These are phyloP conservation scores for Sarocladium oryzae DNA, from an alignment of 2,329 filamentous ascomycete genomes.

Conservation along the genomic window DNA sequence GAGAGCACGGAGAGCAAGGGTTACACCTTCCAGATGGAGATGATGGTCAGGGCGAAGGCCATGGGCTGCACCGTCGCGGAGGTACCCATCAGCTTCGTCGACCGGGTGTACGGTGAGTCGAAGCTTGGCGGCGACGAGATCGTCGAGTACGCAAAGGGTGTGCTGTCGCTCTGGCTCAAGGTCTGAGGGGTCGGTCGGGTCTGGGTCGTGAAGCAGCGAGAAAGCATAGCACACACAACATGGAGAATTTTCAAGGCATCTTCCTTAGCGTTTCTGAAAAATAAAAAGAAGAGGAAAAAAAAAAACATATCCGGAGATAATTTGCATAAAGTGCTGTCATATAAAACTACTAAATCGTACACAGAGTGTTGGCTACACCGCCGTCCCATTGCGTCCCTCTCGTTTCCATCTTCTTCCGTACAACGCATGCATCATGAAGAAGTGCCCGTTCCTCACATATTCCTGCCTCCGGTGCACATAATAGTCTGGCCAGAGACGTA, in stretches of 20 bases:
- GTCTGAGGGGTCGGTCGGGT: too few relatives aligned
- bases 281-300: not conserved
- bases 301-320: too few relatives aligned
- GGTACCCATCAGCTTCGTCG: slow-evolving; percentile 94
- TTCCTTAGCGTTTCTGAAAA: not conserved
- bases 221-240: too few relatives aligned
- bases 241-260: not conserved
- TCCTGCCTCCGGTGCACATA: slow-evolving; percentile 72
- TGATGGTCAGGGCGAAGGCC: slow-evolving; percentile 95
- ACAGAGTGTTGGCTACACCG: too few relatives aligned
- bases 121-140: slow-evolving; percentile 91
- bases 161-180: slow-evolving; percentile 70
- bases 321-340: too few relatives aligned
- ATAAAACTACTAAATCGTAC: too few relatives aligned
- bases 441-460: too few relatives aligned
- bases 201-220: too few relatives aligned
- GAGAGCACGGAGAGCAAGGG: slow-evolving; percentile 88
- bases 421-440: too few relatives aligned
- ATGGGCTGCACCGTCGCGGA: slow-evolving; percentile 93
- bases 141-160: slow-evolving; percentile 88
- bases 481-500: slow-evolving; percentile 87
- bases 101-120: slow-evolving; percentile 81
- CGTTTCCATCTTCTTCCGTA: too few relatives aligned
- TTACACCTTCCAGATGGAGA: slow-evolving; percentile 99
- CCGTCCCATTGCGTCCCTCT: too few relatives aligned